Percentiles rank a stretch among this genome's conserved stretches.
Conservation (phyloP, 2,329 filamentous ascomycete genomes). For the Pestalotiopsis sp. region DNA sequence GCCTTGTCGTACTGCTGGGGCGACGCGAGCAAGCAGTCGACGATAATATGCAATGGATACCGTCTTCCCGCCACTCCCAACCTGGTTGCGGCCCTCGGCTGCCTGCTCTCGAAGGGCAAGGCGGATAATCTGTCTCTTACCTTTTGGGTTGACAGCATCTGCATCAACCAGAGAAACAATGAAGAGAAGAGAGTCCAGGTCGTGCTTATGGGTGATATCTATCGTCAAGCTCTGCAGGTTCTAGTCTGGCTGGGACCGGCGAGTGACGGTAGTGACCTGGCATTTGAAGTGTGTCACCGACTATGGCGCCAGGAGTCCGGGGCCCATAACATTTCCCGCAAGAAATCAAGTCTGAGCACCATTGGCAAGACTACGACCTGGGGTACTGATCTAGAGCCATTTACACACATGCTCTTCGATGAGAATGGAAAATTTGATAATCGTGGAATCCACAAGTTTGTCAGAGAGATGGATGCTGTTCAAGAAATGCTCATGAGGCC, state of each 20-base stretch:
- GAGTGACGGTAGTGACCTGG: background rate
- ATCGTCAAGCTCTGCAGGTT: background rate
- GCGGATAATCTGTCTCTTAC: background rate
- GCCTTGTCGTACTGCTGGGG: slow-evolving; percentile 9
- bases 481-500: background rate
- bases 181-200: slow-evolving; percentile 1
- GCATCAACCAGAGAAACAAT: background rate
- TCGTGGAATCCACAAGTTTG: background rate
- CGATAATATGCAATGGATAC: background rate
- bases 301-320: background rate
- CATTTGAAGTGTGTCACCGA: background rate
- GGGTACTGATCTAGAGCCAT: background rate
- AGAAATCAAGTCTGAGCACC: background rate
- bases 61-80: background rate
- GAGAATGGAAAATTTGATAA: background rate
- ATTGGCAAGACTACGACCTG: background rate
- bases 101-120: background rate
- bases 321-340: background rate
- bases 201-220: background rate
- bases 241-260: slow-evolving; percentile 3
- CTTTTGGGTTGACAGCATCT: slow-evolving; percentile 3
- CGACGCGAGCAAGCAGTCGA: background rate
- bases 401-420: background rate
- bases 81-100: background rate
- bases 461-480: background rate